Evolutionary conservation across 768 basidiomycete species (phyloP), one percentile per base, ranked within the genome.

Genomic region (Harrya chromipes): DNA sequence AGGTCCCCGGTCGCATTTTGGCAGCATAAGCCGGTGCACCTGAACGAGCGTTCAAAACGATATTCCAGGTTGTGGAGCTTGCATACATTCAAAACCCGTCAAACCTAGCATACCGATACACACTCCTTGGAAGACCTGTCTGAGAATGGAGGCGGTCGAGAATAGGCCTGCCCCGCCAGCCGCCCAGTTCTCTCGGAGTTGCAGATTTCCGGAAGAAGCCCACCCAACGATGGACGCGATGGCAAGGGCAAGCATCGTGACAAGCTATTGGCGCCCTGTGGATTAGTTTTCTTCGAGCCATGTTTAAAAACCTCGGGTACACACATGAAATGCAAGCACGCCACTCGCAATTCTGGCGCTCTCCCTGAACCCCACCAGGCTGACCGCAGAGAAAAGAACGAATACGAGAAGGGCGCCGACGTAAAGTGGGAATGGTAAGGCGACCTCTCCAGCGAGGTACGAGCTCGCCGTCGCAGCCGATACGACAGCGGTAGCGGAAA

Each of bases 61-160:
- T 37, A 29, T 43, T n/a, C 7, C 12, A 17, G 26, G 23, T 27
- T 6, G 8, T 26, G 27, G 21, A 29, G 17, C 21, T 4, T 35
- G 31, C 55, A 14, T 19, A 84, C 84, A 84, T 74, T 84, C 82
- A 58, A 83, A 82, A 8, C 84, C 87, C 1, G 87, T 87, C 31
- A 87, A 71, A 0, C 85, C 85, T 1, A 90, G 70, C 72, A 88
- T 83, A 0, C 83, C 80, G 4, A 90, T 70, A 56, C 85, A 88
- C 23, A 85, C 71, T 0, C 87, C 87, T 51, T 82, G 71, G 62
- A 81, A 90, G 8, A 83, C 68, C 36, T 85, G 76, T 20, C 62
- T 72, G 0, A 72, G 61, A 26, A 80, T 61, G 4, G 58, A 60
- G 4, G 53, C 44, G 0, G 69, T 49, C 4, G 73, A 68, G n/a